Evolutionary conservation across 2,329 filamentous ascomycete species (phyloP).

Genomic region (Juglanconis sp.): DNA sequence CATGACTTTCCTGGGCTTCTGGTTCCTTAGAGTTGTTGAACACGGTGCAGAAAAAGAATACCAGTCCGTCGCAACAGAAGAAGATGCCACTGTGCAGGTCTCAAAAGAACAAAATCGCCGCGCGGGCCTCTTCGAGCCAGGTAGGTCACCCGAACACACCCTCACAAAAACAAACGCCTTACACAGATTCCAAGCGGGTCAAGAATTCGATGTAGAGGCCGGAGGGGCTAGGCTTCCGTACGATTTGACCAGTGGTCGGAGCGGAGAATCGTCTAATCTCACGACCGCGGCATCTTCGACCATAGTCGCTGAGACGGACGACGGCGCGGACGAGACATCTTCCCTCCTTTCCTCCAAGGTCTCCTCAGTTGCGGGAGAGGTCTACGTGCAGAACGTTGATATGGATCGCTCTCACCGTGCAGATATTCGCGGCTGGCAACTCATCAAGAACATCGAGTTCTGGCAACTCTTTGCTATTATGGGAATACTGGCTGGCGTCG

Average conservation of each 20-base stretch:
- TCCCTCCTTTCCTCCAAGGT: conserved; percentile 74
- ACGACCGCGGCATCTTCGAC: conserved; percentile 20
- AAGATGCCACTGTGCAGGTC: conserved; percentile 26
- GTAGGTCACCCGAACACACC: conserved; percentile 35
- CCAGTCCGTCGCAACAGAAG: conserved; percentile 48
- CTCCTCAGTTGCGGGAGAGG: conserved; percentile 49
- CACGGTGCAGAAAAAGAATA: conserved; percentile 45
- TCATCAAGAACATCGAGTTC: conserved; percentile 74
- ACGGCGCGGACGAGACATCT: conserved; percentile 68
- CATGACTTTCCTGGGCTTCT: conserved; percentile 73
- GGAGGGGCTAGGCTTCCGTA: not conserved
- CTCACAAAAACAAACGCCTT: conserved; percentile 31
- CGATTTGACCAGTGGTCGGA: conserved; percentile 17
- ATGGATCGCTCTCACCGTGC: conserved; percentile 71
- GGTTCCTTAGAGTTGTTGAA: conserved; percentile 77
- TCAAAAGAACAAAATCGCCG: conserved; percentile 37
- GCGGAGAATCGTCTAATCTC: conserved; percentile 18
- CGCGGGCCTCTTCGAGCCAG: conserved; percentile 41
- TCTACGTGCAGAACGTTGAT: conserved; percentile 60
- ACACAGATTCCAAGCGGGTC: conserved; percentile 23
- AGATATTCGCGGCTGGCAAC: conserved; percentile 83
- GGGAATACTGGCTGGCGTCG: conserved; percentile 86
- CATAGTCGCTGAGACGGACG: conserved; percentile 25
- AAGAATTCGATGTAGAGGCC: conserved; percentile 11
- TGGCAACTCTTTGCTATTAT: conserved; percentile 89